Conservation (phyloP, 495 filamentous ascomycete genomes). For the Trichoderma virens region DNA sequence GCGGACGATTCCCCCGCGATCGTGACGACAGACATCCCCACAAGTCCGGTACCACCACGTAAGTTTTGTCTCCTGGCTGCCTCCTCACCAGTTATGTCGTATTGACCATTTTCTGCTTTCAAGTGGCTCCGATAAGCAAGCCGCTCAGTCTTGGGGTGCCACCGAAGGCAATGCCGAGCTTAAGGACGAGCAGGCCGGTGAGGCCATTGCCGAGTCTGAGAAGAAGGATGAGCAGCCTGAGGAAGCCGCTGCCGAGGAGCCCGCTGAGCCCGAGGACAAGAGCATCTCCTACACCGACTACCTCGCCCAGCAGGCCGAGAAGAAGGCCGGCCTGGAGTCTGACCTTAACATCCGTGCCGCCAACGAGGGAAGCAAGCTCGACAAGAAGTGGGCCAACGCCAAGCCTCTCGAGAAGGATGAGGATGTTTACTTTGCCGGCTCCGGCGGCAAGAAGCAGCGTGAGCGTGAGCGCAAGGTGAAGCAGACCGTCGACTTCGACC, state of each 20-base stretch:
- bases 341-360: conserved; percentile 68
- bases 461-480: conserved; percentile 90
- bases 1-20: conserved; percentile 37
- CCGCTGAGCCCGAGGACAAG: conserved; percentile 74
- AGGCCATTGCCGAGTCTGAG: conserved; percentile 76
- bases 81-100: conserved; percentile 13
- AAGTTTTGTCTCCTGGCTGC: conserved; percentile 62
- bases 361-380: conserved; percentile 76
- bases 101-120: conserved; percentile 11
- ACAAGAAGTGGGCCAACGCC: conserved; percentile 88
- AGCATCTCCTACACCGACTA: conserved; percentile 81
- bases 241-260: conserved; percentile 24
- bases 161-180: conserved; percentile 69
- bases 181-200: conserved; percentile 81
- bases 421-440: conserved; percentile 69
- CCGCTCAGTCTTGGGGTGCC: conserved; percentile 82
- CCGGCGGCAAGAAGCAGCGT: conserved; percentile 73
- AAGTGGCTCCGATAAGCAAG: conserved; percentile 86
- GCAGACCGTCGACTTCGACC: conserved; percentile 78
- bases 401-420: conserved; percentile 68
- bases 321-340: conserved; percentile 63
- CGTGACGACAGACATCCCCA: conserved; percentile 67
- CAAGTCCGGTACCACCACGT: conserved; percentile 26
- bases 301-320: conserved; percentile 77
- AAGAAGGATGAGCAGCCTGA: conserved; percentile 48